Conservation (phyloP, 2,329 filamentous ascomycete genomes). For the Fusarium ambrosium region DNA sequence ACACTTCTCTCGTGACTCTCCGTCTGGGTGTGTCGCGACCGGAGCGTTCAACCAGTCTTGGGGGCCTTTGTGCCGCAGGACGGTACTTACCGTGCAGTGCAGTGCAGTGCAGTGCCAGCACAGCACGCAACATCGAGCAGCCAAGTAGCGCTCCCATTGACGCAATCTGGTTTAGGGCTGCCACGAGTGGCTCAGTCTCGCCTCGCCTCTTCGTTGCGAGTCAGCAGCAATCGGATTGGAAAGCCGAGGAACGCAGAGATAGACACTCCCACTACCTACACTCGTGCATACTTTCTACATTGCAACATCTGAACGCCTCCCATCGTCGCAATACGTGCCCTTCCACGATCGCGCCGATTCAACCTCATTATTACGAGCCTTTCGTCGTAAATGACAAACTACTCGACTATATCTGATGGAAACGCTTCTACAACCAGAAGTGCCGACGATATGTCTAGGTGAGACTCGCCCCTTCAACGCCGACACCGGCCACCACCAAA, state of each 20-base stretch:
- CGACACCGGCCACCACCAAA: slow-evolving; percentile 13
- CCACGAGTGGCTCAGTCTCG: slow-evolving; percentile 20
- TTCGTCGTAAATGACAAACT: slow-evolving; percentile 64
- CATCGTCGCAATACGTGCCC: background rate
- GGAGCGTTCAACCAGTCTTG: slow-evolving; percentile 22
- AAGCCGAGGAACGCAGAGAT: slow-evolving; percentile 37
- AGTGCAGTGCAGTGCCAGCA: too few relatives aligned
- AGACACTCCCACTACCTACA: slow-evolving; percentile 27
- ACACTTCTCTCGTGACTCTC: slow-evolving; percentile 31
- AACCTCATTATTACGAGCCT: slow-evolving; percentile 2
- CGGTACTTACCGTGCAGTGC: slow-evolving; percentile 23
- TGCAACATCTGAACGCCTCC: background rate
- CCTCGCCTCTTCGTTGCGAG: slow-evolving; percentile 31
- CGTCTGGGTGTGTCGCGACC: slow-evolving; percentile 22
- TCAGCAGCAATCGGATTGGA: slow-evolving; percentile 39
- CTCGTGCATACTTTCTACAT: slow-evolving; percentile 17
- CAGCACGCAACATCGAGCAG: slow-evolving; percentile 7
- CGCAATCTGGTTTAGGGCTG: slow-evolving; percentile 41
- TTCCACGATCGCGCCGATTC: slow-evolving; percentile 25
- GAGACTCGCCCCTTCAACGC: slow-evolving; percentile 24
- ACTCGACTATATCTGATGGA: slow-evolving; percentile 66
- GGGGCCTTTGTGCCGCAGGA: slow-evolving; percentile 43
- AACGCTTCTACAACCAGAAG: slow-evolving; percentile 56
- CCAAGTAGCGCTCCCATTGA: slow-evolving; percentile 34
- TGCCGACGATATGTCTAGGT: slow-evolving; percentile 66